Conservation (phyloP, 768 basidiomycete genomes). For the Serendipita sp. region DNA sequence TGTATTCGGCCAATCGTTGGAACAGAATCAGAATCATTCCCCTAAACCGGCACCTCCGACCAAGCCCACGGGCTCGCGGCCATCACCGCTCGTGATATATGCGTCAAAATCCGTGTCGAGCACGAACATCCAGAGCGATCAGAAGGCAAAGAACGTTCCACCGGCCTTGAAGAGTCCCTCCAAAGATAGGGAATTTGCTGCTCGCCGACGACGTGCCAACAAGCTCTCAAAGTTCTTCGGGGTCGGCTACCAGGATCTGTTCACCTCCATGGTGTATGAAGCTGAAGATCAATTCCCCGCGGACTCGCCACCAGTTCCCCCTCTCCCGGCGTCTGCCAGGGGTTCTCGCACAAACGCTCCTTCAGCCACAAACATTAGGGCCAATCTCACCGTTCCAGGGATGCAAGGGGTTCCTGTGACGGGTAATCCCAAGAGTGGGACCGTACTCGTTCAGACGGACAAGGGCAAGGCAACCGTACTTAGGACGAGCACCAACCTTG, state of each 20-base stretch:
- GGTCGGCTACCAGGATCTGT: slow-evolving; percentile 32
- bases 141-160: background rate
- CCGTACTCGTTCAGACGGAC: background rate
- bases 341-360: background rate
- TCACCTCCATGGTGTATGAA: background rate
- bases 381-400: background rate
- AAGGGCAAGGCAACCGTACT: background rate
- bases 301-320: background rate
- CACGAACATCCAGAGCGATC: background rate
- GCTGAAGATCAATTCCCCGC: background rate
- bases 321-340: background rate
- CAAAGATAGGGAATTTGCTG: slow-evolving; percentile 15
- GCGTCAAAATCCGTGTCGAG: background rate
- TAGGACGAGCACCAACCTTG: background rate
- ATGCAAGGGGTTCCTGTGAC: background rate
- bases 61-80: background rate
- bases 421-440: background rate
- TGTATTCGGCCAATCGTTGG: background rate
- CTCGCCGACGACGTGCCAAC: slow-evolving; percentile 31
- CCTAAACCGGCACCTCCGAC: background rate
- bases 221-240: slow-evolving; percentile 46
- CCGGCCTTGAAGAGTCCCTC: background rate
- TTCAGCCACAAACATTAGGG: background rate
- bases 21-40: background rate
- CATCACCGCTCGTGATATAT: background rate